Evolutionary conservation across 192 early-diverging fungal species (phyloP).

Genomic region (Coemansia sp.): DNA sequence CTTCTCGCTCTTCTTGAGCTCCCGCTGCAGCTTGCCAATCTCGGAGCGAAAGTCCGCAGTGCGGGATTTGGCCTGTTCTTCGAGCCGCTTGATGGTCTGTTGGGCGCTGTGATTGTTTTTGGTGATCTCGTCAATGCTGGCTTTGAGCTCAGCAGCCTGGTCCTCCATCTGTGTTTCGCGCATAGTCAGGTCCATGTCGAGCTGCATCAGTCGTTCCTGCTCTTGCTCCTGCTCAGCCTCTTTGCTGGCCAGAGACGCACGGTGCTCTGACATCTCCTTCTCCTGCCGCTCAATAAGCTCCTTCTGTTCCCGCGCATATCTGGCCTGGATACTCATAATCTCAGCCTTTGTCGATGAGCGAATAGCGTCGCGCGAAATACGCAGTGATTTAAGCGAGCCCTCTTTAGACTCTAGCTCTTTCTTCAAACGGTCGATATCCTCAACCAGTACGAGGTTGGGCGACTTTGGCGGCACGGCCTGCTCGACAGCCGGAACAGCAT

Average conservation of each 20-base stretch:
- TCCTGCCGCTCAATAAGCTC: conserved; percentile 41
- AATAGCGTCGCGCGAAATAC: conserved; percentile 49
- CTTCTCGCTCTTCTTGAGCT: conserved; percentile 34
- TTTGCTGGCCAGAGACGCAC: conserved; percentile 29
- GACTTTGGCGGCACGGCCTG: conserved; percentile 29
- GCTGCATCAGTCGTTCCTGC: conserved; percentile 50
- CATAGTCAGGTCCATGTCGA: conserved; percentile 51
- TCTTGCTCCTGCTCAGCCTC: conserved; percentile 49
- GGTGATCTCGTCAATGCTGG: conserved; percentile 19
- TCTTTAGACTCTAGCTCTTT: conserved; percentile 45
- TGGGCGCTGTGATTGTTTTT: conserved; percentile 16
- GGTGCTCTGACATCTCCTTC: conserved; percentile 34
- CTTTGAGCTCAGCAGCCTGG: conserved; percentile 42
- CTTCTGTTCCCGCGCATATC: conserved; percentile 41
- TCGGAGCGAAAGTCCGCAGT: conserved; percentile 28
- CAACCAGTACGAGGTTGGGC: conserved; percentile 31
- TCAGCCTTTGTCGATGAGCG: conserved; percentile 50
- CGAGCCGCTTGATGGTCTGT: conserved; percentile 24
- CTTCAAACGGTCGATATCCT: conserved; percentile 49
- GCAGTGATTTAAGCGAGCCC: conserved; percentile 51
- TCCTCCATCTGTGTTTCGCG: conserved; percentile 49
- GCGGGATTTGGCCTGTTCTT: conserved; percentile 32
- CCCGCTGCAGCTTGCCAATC: conserved; percentile 21
- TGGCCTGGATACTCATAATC: conserved; percentile 52
- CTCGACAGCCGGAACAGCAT: conserved; percentile 20